A percentile compares a stretch with the other conserved stretches of the same genome.
Evolutionary conservation across 306 rosid genomes (phyloP).

Genomic region (Vigna angularis): DNA sequence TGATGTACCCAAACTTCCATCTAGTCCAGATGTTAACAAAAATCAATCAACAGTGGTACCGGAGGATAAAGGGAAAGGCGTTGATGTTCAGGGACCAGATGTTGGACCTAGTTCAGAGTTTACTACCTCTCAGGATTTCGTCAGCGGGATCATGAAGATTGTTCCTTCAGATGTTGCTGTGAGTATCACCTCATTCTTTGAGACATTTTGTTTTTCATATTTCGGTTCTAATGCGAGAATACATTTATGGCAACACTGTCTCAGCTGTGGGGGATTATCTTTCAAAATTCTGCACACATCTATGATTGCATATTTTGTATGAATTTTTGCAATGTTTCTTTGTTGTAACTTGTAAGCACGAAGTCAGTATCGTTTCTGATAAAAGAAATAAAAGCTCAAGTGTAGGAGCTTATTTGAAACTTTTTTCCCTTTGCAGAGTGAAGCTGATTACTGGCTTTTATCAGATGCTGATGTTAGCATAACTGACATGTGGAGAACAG

Average conservation of each 20-base stretch:
- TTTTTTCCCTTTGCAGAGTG: slow-evolving; percentile 62
- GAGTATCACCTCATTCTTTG: slow-evolving; percentile 53
- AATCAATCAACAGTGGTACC: slow-evolving; percentile 51
- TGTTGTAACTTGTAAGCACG: not conserved
- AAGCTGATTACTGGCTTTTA: slow-evolving; percentile 97
- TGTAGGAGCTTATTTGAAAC: slow-evolving; percentile 36
- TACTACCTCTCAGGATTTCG: slow-evolving; percentile 70
- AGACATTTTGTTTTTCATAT: slow-evolving; percentile 37
- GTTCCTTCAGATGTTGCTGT: slow-evolving; percentile 96
- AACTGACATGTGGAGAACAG: slow-evolving; percentile 96
- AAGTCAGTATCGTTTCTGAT: slow-evolving; percentile 24
- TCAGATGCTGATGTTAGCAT: slow-evolving; percentile 87
- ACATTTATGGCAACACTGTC: not conserved
- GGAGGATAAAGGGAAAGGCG: slow-evolving; percentile 60
- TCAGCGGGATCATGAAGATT: slow-evolving; percentile 94
- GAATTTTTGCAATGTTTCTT: not conserved
- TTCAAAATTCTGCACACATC: slow-evolving; percentile 18
- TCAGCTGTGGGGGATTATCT: not conserved
- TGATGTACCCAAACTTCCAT: slow-evolving; percentile 64
- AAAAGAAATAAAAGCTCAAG: slow-evolving; percentile 12
- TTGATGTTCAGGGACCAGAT: slow-evolving; percentile 63
- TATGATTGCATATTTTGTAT: not conserved
- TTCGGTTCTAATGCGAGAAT: not conserved
- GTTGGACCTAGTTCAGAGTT: slow-evolving; percentile 61
- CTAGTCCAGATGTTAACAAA: slow-evolving; percentile 65